Percentiles rank a stretch among this genome's conserved stretches.
These are phyloP conservation scores for Venturia aucupariae DNA, from an alignment of 2,329 filamentous ascomycete genomes.

Conservation along the genomic window DNA sequence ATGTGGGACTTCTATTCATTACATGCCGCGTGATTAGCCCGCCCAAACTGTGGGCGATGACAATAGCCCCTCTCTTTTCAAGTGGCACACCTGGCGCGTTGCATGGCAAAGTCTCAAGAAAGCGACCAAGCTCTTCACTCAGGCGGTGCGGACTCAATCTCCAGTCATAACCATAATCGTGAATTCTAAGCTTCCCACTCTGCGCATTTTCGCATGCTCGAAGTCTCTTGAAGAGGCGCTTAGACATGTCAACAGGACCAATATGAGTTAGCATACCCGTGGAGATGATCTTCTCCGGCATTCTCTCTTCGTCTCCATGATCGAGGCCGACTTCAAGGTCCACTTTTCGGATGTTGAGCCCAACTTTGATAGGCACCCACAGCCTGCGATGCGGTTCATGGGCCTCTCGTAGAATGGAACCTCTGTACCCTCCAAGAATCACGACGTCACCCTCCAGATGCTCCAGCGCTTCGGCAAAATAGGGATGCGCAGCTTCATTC, in stretches of 20 bases:
- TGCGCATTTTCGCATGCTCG: slow-evolving; percentile 64
- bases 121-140: slow-evolving; percentile 61
- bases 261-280: slow-evolving; percentile 87
- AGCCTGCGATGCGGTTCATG: slow-evolving; percentile 75
- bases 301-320: slow-evolving; percentile 71
- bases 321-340: slow-evolving; percentile 80
- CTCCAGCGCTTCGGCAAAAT: slow-evolving; percentile 50
- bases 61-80: slow-evolving; percentile 58
- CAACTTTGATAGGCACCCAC: slow-evolving; percentile 91
- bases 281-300: slow-evolving; percentile 74
- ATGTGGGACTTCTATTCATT: slow-evolving; percentile 73
- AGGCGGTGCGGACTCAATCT: slow-evolving; percentile 71
- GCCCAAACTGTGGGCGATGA: slow-evolving; percentile 80
- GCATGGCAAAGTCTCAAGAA: slow-evolving; percentile 63
- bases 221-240: slow-evolving; percentile 69
- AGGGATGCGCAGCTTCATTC: slow-evolving; percentile 36
- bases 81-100: slow-evolving; percentile 51
- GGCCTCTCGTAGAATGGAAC: slow-evolving; percentile 78
- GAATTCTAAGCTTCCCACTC: slow-evolving; percentile 63
- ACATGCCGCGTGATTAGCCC: slow-evolving; percentile 82
- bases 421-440: slow-evolving; percentile 81
- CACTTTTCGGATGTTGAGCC: slow-evolving; percentile 82
- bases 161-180: slow-evolving; percentile 96
- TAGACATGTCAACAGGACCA: slow-evolving; percentile 83
- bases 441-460: slow-evolving; percentile 76